Base-by-base conservation (phyloP, 139 green algal genomes). In the Auxenochlorella pyrenoidosa region DNA sequence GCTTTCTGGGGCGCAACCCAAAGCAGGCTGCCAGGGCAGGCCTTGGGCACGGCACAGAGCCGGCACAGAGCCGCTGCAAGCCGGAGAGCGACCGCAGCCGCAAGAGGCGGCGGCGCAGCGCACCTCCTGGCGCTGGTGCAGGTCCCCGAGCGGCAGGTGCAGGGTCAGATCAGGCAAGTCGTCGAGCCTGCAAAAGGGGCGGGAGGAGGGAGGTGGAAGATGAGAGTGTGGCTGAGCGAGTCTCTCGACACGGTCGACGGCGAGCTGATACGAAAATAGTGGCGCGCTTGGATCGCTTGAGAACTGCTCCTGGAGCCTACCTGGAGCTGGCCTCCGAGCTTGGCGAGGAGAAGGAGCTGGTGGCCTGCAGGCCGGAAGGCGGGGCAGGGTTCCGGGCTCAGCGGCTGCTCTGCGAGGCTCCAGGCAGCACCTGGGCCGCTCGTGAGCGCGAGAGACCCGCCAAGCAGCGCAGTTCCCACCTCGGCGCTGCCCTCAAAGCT, bases 271-370 rank as follows among this genome's bases (percentile, higher is more conserved):
- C 54, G 54, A 63, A 63, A 63, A 63, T 8, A 4, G 16, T 13
- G 13, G 15, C 2, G 16, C 18, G 13, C 54, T 13, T 63, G 15
- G 16, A 22, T 22, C 54, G 15, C 54, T 63, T 63, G 16, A 22
- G 3, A 24, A 63, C 15, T 8, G 13, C 38, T 4, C 2, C 22
- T 36, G 38, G 26, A 36, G 5, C 36, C 28, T 43, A 85, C 80
- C 80, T 60, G 40, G 80, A 85, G 40, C 40, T 59, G 15, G 66
- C 80, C 22, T 85, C 80, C 26, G 63, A 75, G 60, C 36, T 28
- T 38, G 47, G 47, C n/a, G 79, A 84, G 58, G 51, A 75, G 80
- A 85, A 76, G 63, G 80, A 76, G 75, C 43, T 81, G 32, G 75
- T 30, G 30, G 75, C 43, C 43, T 81, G 75, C 75, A 43, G 32